phyloP scores from a whole-genome alignment of 2,329 filamentous ascomycete species.

The Bipolaris victoriae region DNA sequence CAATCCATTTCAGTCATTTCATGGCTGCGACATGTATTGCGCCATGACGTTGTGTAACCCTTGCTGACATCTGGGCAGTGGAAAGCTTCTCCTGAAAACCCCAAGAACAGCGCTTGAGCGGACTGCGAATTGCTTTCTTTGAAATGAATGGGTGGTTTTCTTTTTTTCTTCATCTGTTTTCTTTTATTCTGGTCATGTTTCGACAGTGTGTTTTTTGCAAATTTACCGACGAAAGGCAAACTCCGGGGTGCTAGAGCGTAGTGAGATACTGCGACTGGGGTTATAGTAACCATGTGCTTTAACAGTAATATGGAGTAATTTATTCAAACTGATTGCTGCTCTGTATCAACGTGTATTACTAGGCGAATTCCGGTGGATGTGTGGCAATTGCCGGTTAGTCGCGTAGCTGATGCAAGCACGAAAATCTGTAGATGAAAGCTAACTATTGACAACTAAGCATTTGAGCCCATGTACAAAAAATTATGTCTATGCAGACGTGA shows the following conservation, averaged over 20 bases:
- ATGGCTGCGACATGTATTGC: not conserved
- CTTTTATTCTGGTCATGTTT: not conserved
- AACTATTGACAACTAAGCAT: not conserved
- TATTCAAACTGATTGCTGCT: conserved; percentile 9
- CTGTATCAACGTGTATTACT: conserved; percentile 22
- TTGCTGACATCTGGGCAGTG: conserved; percentile 32
- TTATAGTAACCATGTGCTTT: conserved; percentile 18
- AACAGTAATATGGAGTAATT: conserved; percentile 34
- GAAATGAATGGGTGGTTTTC: not conserved
- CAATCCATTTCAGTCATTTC: not conserved
- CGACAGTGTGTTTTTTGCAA: conserved; percentile 2
- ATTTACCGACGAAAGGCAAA: not conserved
- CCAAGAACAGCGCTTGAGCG: conserved; percentile 38
- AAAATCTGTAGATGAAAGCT: not conserved
- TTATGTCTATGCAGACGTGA: not conserved
- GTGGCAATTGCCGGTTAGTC: conserved; percentile 34
- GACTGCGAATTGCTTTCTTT: not conserved
- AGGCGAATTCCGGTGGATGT: conserved; percentile 31
- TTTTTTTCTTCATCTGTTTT: not conserved
- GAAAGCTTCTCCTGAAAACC: conserved; percentile 46
- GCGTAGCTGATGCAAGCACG: conserved; percentile 5
- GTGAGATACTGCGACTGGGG: conserved; percentile 14
- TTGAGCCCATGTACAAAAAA: too few relatives aligned
- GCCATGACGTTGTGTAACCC: not conserved
- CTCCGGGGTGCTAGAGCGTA: conserved; percentile 7